A percentile compares a stretch with the other conserved stretches of the same genome.
These are phyloP conservation scores for Prunus dulcis DNA, from an alignment of 306 rosid species.

Conservation along the genomic window DNA sequence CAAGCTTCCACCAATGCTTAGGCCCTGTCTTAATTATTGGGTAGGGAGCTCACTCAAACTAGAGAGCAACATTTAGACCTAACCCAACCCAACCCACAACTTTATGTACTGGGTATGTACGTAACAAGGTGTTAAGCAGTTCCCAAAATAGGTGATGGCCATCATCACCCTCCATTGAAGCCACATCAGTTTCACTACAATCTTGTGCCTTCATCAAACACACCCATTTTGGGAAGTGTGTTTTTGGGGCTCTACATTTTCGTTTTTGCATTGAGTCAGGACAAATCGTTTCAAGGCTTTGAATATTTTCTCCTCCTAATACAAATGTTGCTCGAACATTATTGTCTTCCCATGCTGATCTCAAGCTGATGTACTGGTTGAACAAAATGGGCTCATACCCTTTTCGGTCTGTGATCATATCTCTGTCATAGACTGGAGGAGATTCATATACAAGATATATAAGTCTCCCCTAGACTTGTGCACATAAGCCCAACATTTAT, in stretches of 20 bases:
- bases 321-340: conserved; percentile 18
- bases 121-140: background rate
- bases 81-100: too few relatives aligned
- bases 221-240: conserved; percentile 36
- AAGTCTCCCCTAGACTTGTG: background rate
- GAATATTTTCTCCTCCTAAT: conserved; percentile 8
- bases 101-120: too few relatives aligned
- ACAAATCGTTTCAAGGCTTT: background rate
- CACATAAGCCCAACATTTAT: conserved; percentile 35
- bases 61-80: too few relatives aligned
- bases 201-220: conserved; percentile 14
- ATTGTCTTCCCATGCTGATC: background rate
- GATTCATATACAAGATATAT: background rate
- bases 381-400: conserved; percentile 6
- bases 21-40: too few relatives aligned
- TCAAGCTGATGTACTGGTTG: background rate
- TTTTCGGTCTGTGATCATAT: conserved; percentile 3
- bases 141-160: conserved; percentile 18
- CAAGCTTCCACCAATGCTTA: background rate
- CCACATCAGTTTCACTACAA: background rate
- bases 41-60: too few relatives aligned
- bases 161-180: background rate
- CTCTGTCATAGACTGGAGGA: conserved; percentile 6
- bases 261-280: background rate
- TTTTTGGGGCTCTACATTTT: background rate